Evolutionary conservation across 1,284 basidiomycete genomes (phyloP).

Genomic region (Cutaneotrichosporon cyanovorans): DNA sequence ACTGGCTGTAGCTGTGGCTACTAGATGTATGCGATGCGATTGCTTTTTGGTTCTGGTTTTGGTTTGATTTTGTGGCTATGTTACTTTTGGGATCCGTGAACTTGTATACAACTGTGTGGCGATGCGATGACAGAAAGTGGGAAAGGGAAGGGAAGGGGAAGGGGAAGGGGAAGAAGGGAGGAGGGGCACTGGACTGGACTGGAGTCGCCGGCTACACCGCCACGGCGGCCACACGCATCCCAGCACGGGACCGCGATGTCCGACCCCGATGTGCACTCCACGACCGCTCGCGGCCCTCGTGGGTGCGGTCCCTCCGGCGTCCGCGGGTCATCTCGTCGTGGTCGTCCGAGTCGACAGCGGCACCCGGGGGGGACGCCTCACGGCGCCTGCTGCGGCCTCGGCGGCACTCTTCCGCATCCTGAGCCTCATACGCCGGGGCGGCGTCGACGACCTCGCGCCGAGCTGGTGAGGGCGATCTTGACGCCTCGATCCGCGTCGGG

Average conservation of each 20-base stretch:
- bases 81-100: too few relatives aligned
- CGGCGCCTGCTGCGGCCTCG: constrained; percentile 5
- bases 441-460: neutral
- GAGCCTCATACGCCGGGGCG: constrained; percentile 16
- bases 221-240: too few relatives aligned
- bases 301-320: constrained; percentile 13
- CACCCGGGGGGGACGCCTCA: neutral
- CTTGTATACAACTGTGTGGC: too few relatives aligned
- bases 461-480: constrained; percentile 8
- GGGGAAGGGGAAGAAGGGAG: too few relatives aligned
- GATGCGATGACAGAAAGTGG: too few relatives aligned
- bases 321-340: constrained; percentile 11
- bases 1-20: too few relatives aligned
- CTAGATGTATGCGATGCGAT: too few relatives aligned
- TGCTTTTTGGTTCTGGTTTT: too few relatives aligned
- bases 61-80: too few relatives aligned
- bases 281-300: constrained; percentile 15
- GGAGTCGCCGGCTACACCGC: too few relatives aligned
- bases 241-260: constrained; percentile 7
- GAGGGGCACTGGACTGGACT: too few relatives aligned
- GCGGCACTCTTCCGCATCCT: constrained; percentile 1
- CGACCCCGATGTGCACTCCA: constrained; percentile 15
- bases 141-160: too few relatives aligned
- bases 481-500: constrained; percentile 3
- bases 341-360: neutral